A percentile compares a stretch with the other conserved stretches of the same genome.
phyloP scores from a whole-genome alignment of 2,329 filamentous ascomycete species.

The Endoconidiophora polonica region DNA sequence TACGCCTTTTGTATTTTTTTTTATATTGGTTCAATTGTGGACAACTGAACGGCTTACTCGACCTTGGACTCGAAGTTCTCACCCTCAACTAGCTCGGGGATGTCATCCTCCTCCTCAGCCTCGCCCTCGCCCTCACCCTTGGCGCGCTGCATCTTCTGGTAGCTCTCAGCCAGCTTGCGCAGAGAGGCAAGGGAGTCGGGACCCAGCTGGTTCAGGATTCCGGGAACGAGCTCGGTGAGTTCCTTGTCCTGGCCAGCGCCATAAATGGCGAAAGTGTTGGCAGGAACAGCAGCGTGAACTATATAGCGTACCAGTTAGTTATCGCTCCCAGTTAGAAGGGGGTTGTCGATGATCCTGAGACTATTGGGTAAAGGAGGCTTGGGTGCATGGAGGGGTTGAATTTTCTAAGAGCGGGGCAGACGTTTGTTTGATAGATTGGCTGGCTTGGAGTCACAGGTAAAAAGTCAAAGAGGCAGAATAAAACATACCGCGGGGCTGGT shows the following conservation, averaged over 20 bases:
- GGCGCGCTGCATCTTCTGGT: slow-evolving; percentile 97
- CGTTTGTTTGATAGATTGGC: slow-evolving; percentile 1
- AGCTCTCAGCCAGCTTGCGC: slow-evolving; percentile 96
- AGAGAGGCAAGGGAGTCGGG: slow-evolving; percentile 95
- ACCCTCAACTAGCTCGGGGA: slow-evolving; percentile 89
- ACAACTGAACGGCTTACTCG: slow-evolving; percentile 43
- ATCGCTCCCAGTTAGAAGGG: background rate
- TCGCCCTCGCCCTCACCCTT: slow-evolving; percentile 71
- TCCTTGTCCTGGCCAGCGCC: slow-evolving; percentile 98
- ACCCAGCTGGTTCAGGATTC: slow-evolving; percentile 98
- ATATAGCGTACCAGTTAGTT: slow-evolving; percentile 7
- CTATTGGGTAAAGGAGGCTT: background rate
- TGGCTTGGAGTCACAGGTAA: too few species aligned
- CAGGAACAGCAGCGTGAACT: slow-evolving; percentile 94
- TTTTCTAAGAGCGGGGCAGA: slow-evolving; percentile 1
- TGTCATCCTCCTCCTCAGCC: slow-evolving; percentile 85
- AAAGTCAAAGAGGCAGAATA: too few species aligned
- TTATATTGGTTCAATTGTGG: slow-evolving; percentile 14
- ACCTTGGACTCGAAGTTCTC: slow-evolving; percentile 98
- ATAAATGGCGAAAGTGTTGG: slow-evolving; percentile 99
- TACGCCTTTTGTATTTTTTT: slow-evolving; percentile 14
- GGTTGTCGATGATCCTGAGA: background rate
- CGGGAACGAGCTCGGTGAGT: slow-evolving; percentile 96
- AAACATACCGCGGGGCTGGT: slow-evolving; percentile 79
- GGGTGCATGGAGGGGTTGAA: background rate